Base-by-base conservation (phyloP, 2,329 filamentous ascomycete genomes). In the Colletotrichum endophyticum region DNA sequence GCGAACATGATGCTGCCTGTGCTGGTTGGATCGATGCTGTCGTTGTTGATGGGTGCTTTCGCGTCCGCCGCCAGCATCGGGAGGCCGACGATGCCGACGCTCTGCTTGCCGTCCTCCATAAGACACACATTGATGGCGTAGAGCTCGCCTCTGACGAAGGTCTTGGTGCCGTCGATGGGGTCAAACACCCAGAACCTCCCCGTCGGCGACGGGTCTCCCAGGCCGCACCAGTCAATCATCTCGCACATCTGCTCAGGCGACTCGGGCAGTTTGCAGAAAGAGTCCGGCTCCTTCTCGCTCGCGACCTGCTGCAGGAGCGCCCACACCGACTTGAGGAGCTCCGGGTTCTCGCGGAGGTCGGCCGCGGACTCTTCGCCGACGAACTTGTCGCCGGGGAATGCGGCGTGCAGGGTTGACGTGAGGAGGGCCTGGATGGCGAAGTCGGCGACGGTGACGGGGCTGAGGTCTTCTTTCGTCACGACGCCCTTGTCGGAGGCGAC, bases 81-180 rank as follows among this genome's bases (percentile, higher is more conserved):
- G 81, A 89, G 80, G 79, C 83, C 89, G 1, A 92, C 88, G 4
- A 88, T 86, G 19, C 87, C 86, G 53, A 91, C 83, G 3, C 87
- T 82, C 80, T 92, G 90, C 73, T 84, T 81, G 5, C 89, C 88
- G 30, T 87, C 88, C 36, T 88, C 84, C 5, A 92, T 81, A 5
- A 92, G 85, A 3, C 86, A 89, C 22, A 91, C 85, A 74, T 92
- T 92, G 81, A 92, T 89, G 72, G 89, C 91, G 78, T 92, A 92
- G 63, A 91, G 86, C 78, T 91, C 84, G 8, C 88, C 87, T 13
- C 84, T 83, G 11, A 92, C 84, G 70, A 90, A 92, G 1, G 89
- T 91, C 82, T 89, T 88, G 3, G 91, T 92, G 9, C 91, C 91
- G 78, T 92, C 91, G 34, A 92, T 92, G 1, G 91, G 91, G 79